phyloP scores from a whole-genome alignment of 2,329 filamentous ascomycete species.

The Claviceps purpurea region DNA sequence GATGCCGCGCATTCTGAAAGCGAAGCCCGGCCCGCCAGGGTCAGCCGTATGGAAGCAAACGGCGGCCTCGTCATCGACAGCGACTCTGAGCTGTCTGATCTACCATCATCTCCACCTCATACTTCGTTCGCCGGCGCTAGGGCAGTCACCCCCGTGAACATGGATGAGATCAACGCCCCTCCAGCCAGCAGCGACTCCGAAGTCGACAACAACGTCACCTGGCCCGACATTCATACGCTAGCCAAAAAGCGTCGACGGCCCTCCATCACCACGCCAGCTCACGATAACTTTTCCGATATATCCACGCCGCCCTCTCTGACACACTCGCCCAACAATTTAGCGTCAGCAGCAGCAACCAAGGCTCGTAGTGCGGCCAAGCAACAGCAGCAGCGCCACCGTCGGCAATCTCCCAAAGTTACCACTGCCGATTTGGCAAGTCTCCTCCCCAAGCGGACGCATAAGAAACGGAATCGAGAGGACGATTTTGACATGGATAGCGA shows the following conservation, averaged over 20 bases:
- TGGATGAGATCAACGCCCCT: slow-evolving; percentile 39
- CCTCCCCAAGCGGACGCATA: slow-evolving; percentile 38
- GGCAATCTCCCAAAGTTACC: slow-evolving; percentile 30
- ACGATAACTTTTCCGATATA: slow-evolving; percentile 32
- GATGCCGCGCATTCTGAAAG: slow-evolving; percentile 25
- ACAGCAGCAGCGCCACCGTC: slow-evolving; percentile 19
- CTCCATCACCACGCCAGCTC: slow-evolving; percentile 23
- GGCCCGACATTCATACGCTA: slow-evolving; percentile 39
- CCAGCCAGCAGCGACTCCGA: slow-evolving; percentile 40
- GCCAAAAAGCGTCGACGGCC: slow-evolving; percentile 31
- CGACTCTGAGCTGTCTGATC: slow-evolving; percentile 24
- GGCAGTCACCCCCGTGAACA: slow-evolving; percentile 29
- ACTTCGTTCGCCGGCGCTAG: slow-evolving; percentile 16
- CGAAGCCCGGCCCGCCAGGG: slow-evolving; percentile 24
- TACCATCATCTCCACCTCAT: slow-evolving; percentile 20
- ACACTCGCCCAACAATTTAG: slow-evolving; percentile 45
- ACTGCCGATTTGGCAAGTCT: slow-evolving; percentile 41
- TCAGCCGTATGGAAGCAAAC: slow-evolving; percentile 16
- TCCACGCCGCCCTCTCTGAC: slow-evolving; percentile 54
- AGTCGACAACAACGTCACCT: slow-evolving; percentile 27
- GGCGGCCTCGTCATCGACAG: slow-evolving; percentile 16
- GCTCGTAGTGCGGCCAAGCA: slow-evolving; percentile 19
- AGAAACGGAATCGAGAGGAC: slow-evolving; percentile 20
- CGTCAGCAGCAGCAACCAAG: slow-evolving; percentile 12
- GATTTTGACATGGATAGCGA: slow-evolving; percentile 30